Conservation (phyloP, 441 rosid species). For the Viola pubescens region DNA sequence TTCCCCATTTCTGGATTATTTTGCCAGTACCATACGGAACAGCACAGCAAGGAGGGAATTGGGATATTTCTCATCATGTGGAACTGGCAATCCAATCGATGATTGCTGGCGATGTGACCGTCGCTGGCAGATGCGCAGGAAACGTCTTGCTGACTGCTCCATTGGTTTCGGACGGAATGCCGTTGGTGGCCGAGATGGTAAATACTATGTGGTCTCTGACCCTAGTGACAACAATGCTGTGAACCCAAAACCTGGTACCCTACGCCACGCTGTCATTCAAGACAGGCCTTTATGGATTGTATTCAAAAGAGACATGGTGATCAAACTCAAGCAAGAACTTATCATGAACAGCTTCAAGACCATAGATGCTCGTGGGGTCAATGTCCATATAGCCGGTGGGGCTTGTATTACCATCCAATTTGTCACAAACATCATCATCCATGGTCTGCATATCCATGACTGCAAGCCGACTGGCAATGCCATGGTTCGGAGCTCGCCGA, state of each 20-base stretch:
- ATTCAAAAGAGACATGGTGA: constrained; percentile 78
- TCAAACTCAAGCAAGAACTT: constrained; percentile 73
- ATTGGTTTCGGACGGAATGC: constrained; percentile 91
- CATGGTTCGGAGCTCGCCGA: constrained; percentile 67
- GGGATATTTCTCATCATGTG: constrained; percentile 57
- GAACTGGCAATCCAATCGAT: constrained; percentile 79
- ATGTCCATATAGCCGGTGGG: constrained; percentile 83
- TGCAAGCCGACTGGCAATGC: constrained; percentile 91
- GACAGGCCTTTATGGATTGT: constrained; percentile 84
- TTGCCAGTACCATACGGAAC: constrained; percentile 41
- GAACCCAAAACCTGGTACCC: constrained; percentile 76
- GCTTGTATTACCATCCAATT: constrained; percentile 86
- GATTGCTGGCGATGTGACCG: constrained; percentile 96
- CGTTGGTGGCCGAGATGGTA: constrained; percentile 77
- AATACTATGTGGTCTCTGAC: constrained; percentile 64
- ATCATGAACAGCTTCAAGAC: constrained; percentile 90
- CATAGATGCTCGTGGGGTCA: constrained; percentile 75
- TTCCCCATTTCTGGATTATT: neutral
- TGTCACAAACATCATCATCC: constrained; percentile 70
- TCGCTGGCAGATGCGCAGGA: constrained; percentile 65
- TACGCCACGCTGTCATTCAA: constrained; percentile 77
- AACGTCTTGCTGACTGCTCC: constrained; percentile 66
- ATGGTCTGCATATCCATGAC: constrained; percentile 78
- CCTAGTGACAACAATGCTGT: constrained; percentile 58
- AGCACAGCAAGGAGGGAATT: constrained; percentile 64